Evolutionary conservation across 108 stramenopile species (phyloP).

Genomic region (Bacterosira constricta): DNA sequence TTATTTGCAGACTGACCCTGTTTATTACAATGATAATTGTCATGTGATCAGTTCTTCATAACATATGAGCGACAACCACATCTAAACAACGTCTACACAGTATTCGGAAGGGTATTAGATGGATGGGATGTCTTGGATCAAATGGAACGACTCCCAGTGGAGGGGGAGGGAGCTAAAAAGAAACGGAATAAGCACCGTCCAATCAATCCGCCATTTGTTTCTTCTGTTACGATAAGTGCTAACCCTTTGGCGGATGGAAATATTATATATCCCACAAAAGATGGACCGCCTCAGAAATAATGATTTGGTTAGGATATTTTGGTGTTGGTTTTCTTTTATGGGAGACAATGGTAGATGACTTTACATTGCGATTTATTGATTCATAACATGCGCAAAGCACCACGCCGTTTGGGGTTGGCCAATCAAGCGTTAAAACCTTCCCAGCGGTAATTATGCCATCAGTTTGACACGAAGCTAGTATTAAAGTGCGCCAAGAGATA

Average conservation of each 20-base stretch:
- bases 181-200: constrained; percentile 88
- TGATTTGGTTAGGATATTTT: background rate
- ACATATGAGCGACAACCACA: constrained; percentile 93
- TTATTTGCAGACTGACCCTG: too few relatives aligned
- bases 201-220: constrained; percentile 83
- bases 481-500: too few relatives aligned
- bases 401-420: too few relatives aligned
- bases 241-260: constrained; percentile 95
- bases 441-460: too few relatives aligned
- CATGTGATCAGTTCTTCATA: constrained; percentile 99
- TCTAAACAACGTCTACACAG: constrained; percentile 94
- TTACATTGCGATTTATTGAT: background rate
- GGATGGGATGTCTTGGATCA: constrained; percentile 96
- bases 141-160: constrained; percentile 92
- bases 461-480: too few relatives aligned
- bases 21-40: too few relatives aligned
- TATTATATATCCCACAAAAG: constrained; percentile 77
- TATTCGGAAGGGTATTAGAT: constrained; percentile 93
- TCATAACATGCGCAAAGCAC: background rate
- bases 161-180: constrained; percentile 68
- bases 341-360: background rate
- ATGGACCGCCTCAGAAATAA: constrained; percentile 78
- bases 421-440: too few relatives aligned
- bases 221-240: constrained; percentile 93
- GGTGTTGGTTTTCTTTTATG: background rate